Evolutionary conservation across 805 yeast species (phyloP).

Genomic region (Hanseniaspora hatyaiensis): DNA sequence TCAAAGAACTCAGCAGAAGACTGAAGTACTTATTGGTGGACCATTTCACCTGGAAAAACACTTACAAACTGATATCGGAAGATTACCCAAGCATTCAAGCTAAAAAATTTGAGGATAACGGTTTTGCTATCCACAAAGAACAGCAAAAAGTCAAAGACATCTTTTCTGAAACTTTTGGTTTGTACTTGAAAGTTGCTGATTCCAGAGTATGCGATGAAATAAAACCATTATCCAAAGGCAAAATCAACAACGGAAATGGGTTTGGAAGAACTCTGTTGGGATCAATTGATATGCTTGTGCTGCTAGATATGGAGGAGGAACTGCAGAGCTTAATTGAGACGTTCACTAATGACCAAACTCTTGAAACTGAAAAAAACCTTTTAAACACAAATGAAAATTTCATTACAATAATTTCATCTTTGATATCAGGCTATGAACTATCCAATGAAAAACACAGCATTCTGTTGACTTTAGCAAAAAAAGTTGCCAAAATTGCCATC

Average conservation of each 20-base stretch:
- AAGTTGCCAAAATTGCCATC: conserved; percentile 39
- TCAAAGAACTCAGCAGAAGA: conserved; percentile 19
- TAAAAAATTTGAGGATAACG: conserved; percentile 25
- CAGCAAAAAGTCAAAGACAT: conserved; percentile 29
- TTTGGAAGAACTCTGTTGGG: conserved; percentile 45
- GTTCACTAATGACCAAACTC: conserved; percentile 33
- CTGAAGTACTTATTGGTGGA: conserved; percentile 24
- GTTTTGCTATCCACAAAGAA: conserved; percentile 23
- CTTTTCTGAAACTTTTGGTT: conserved; percentile 36
- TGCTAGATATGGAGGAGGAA: conserved; percentile 36
- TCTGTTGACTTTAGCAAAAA: conserved; percentile 31
- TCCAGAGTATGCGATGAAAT: conserved; percentile 35
- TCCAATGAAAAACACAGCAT: conserved; percentile 31
- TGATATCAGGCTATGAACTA: conserved; percentile 42
- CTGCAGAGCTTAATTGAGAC: conserved; percentile 31
- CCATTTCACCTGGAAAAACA: conserved; percentile 23
- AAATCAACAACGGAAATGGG: conserved; percentile 35
- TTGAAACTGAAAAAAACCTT: conserved; percentile 30
- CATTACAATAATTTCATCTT: conserved; percentile 43
- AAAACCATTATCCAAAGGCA: conserved; percentile 29
- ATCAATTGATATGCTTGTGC: conserved; percentile 39
- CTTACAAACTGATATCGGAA: conserved; percentile 12
- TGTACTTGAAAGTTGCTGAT: conserved; percentile 34
- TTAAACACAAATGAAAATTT: conserved; percentile 43
- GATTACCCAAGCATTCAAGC: conserved; percentile 28